Base-by-base conservation (phyloP, 805 yeast genomes). In the Yamadazyma laniorum region DNA sequence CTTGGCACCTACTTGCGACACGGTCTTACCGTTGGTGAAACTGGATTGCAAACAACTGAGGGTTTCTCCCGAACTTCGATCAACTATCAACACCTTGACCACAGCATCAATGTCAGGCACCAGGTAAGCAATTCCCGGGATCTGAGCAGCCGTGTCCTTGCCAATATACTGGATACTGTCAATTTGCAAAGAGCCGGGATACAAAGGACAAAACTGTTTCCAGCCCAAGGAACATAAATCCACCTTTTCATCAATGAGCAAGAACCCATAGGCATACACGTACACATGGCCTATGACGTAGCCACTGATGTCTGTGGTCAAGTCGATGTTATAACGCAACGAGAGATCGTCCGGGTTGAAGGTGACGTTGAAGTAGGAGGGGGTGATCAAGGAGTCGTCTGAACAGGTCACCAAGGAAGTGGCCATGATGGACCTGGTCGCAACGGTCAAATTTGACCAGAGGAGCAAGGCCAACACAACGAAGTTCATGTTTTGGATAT, bases 151-250 rank as follows among this genome's bases (percentile, higher is more conserved):
- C 47, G 80, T 78, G 14, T 53, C 49, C 8, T 63, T 50, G 14
- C 78, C 60, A 28, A 82, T 70, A 45, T 85, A 78, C 58, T 79
- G 75, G 40, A 82, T 64, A 16, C 93, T 79, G 47, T 84, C 82
- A 35, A 90, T 74, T 51, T 85, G 86, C 54, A 90, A 75, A 27
- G 77, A 63, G 22, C 96, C 96, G 0, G 96, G 90, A 50, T 71
- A 80, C 23, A 90, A 59, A 1, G 96, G 96, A 63, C 97, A 90
- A 56, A 90, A 85, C 65, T 90, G 95, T 55, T 83, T 84, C 84
- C 95, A 82, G 22, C 77, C 77, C 36, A 77, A 61, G 21, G 45
- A 40, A 66, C 97, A 90, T 42, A 87, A 65, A 53, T 87, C 75
- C 35, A 89, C 58, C 1, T 56, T 52, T 50, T 72, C 66, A 5